Evolutionary conservation across 176 grass and related monocot genomes (phyloP).

Genomic region (Carex kokanica): DNA sequence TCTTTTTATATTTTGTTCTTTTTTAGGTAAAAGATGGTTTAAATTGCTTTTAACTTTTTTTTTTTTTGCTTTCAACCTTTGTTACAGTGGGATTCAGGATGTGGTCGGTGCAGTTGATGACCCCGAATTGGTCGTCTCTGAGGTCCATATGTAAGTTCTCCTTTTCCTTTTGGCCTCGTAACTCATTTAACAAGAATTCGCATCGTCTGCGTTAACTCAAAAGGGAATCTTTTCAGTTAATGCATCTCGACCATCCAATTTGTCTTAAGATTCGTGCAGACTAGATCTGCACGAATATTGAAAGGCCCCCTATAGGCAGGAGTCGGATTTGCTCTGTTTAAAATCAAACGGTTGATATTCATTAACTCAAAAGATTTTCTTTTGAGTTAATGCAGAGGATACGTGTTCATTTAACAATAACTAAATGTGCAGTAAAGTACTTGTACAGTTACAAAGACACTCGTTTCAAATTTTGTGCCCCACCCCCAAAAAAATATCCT

Average conservation of each 20-base stretch:
- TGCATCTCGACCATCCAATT: too few relatives aligned
- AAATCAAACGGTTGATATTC: too few relatives aligned
- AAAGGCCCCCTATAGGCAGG: too few relatives aligned
- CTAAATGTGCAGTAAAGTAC: not conserved
- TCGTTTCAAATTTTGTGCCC: not conserved
- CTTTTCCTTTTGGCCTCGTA: not conserved
- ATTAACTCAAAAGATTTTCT: too few relatives aligned
- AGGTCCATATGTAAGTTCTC: conserved; percentile 65
- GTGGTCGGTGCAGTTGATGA: conserved; percentile 57
- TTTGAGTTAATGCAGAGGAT: too few relatives aligned
- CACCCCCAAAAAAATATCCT: not conserved
- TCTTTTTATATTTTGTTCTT: conserved; percentile 9
- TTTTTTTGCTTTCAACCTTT: not conserved
- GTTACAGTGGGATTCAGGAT: conserved; percentile 23
- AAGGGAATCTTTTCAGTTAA: too few relatives aligned
- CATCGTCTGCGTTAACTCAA: too few relatives aligned
- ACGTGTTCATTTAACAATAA: not conserved
- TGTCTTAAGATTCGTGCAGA: too few relatives aligned
- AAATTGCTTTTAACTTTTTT: not conserved
- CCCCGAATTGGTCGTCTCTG: conserved; percentile 57
- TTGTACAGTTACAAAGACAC: not conserved
- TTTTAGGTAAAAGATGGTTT: not conserved
- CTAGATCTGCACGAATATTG: too few relatives aligned
- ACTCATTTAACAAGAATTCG: too few relatives aligned
- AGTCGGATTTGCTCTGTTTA: too few relatives aligned